phyloP scores from a whole-genome alignment of 768 basidiomycete species.

The Xanthoconium stramineum region DNA sequence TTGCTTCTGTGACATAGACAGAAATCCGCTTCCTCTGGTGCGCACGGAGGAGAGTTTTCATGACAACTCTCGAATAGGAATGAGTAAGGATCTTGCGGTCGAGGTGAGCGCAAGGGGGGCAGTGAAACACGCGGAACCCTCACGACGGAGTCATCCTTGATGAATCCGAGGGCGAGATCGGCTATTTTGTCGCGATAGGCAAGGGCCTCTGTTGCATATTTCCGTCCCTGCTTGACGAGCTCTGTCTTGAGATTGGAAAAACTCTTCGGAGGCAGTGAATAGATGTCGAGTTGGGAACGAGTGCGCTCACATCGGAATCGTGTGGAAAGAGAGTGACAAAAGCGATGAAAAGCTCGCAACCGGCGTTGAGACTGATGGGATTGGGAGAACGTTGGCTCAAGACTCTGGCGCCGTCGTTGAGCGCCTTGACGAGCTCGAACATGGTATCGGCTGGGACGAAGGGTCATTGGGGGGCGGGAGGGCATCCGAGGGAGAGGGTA shows the following conservation, averaged over 20 bases:
- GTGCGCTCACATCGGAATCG: slow-evolving; percentile 64
- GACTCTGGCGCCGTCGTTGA: slow-evolving; percentile 68
- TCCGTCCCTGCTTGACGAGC: slow-evolving; percentile 76
- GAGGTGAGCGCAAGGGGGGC: slow-evolving; percentile 13
- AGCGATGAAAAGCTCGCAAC: slow-evolving; percentile 86
- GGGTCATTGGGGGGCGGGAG: slow-evolving; percentile 2
- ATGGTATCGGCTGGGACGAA: slow-evolving; percentile 71
- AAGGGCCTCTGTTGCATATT: slow-evolving; percentile 74
- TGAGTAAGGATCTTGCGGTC: slow-evolving; percentile 84
- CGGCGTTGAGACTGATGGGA: slow-evolving; percentile 82
- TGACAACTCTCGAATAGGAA: slow-evolving; percentile 94
- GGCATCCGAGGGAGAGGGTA: slow-evolving; percentile 33
- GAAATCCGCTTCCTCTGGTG: slow-evolving; percentile 91
- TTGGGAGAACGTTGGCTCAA: slow-evolving; percentile 66
- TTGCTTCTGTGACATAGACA: slow-evolving; percentile 96
- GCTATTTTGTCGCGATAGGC: slow-evolving; percentile 90
- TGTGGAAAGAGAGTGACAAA: slow-evolving; percentile 85
- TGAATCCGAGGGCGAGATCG: slow-evolving; percentile 83
- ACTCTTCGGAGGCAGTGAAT: slow-evolving; percentile 45
- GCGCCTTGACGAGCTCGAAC: slow-evolving; percentile 85
- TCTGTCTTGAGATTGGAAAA: slow-evolving; percentile 82
- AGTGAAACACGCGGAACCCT: slow-evolving; percentile 27
- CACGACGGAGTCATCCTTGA: slow-evolving; percentile 92
- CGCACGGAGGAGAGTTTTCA: slow-evolving; percentile 87
- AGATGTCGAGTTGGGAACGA: slow-evolving; percentile 9